These are phyloP conservation scores for Pichia norvegensis DNA, from an alignment of 1,139 yeast species.

Conservation along the genomic window DNA sequence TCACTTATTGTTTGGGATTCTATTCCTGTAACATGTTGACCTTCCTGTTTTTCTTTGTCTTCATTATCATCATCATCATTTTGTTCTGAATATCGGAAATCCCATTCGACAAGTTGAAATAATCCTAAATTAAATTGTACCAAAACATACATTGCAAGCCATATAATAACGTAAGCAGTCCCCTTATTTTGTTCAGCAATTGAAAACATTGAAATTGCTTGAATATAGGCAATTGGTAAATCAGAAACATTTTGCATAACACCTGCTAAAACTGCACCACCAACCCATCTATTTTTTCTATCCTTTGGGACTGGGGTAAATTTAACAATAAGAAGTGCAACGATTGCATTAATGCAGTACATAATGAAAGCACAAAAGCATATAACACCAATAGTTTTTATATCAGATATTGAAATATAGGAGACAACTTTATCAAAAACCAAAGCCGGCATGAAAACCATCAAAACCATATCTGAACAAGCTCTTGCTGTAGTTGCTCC, in stretches of 20 bases:
- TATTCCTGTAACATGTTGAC: not conserved
- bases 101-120: conserved; percentile 60
- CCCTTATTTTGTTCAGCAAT: conserved; percentile 62
- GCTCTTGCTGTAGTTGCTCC: conserved; percentile 54
- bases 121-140: conserved; percentile 74
- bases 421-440: conserved; percentile 44
- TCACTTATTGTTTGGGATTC: not conserved
- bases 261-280: conserved; percentile 51
- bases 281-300: conserved; percentile 38
- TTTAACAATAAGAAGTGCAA: conserved; percentile 28
- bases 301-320: conserved; percentile 39
- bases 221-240: conserved; percentile 54
- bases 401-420: conserved; percentile 44
- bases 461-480: conserved; percentile 45
- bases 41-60: conserved; percentile 1
- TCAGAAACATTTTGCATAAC: conserved; percentile 56
- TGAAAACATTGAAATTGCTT: conserved; percentile 56
- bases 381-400: conserved; percentile 48
- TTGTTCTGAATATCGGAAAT: conserved; percentile 35
- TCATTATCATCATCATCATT: not conserved
- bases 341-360: conserved; percentile 34
- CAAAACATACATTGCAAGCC: conserved; percentile 65
- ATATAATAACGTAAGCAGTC: conserved; percentile 80
- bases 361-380: conserved; percentile 43
- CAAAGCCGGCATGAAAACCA: conserved; percentile 51